Conservation (phyloP, 257 asterid species). For the Primulina huaijiensis region DNA sequence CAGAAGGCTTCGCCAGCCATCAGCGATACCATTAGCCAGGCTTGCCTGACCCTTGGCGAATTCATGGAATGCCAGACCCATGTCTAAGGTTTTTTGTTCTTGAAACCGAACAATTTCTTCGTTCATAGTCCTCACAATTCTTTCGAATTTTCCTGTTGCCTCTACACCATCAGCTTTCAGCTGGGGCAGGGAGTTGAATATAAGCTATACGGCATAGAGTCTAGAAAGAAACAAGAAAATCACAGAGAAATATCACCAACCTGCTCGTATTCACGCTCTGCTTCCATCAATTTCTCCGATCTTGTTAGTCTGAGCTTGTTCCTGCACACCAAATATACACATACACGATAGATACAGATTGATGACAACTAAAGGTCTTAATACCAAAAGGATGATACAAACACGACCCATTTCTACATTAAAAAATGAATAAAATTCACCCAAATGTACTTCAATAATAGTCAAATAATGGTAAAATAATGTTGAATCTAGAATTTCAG, state of each 20-base stretch:
- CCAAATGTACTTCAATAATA: not conserved
- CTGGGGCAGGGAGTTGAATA: constrained; percentile 33
- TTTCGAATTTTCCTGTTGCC: constrained; percentile 66
- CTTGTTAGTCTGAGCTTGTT: constrained; percentile 78
- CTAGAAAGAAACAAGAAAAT: constrained; percentile 9
- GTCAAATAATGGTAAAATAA: not conserved
- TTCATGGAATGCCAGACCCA: constrained; percentile 94
- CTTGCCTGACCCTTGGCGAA: constrained; percentile 87
- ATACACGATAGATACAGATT: constrained; percentile 3
- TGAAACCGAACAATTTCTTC: constrained; percentile 83
- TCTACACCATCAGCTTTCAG: constrained; percentile 73
- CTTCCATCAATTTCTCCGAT: constrained; percentile 77
- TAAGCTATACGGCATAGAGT: constrained; percentile 8
- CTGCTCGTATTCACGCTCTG: constrained; percentile 88
- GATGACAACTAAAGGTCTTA: not conserved
- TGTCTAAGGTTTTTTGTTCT: constrained; percentile 80
- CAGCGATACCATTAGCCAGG: constrained; percentile 68
- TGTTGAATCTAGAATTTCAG: not conserved
- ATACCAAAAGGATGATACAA: constrained; percentile 11
- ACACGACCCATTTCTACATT: constrained; percentile 2
- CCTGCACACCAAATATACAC: constrained; percentile 45
- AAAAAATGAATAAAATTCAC: not conserved
- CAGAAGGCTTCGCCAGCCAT: constrained; percentile 94
- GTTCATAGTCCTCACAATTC: constrained; percentile 73
- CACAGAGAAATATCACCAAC: constrained; percentile 35